phyloP scores from a whole-genome alignment of 2,329 filamentous ascomycete species.

The Fusarium vanettenii region DNA sequence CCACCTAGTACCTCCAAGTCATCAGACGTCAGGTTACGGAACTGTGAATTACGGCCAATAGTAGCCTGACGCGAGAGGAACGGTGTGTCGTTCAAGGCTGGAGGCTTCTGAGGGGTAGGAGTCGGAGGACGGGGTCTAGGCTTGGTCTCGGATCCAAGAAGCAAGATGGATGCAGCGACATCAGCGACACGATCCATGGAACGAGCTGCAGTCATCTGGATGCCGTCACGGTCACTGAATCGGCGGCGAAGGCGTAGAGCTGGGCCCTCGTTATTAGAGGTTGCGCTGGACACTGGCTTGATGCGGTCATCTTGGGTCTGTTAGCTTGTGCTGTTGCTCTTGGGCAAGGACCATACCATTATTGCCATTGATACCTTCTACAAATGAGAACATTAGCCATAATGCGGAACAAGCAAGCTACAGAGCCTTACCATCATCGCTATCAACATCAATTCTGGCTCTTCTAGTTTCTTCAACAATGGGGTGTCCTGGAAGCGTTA shows the following conservation, averaged over 20 bases:
- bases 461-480: neutral
- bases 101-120: neutral
- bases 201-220: neutral
- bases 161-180: neutral
- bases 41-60: slow-evolving; percentile 52
- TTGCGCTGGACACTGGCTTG: neutral
- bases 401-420: neutral
- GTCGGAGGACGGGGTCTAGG: neutral
- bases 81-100: neutral
- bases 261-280: neutral
- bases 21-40: slow-evolving; percentile 53
- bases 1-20: slow-evolving; percentile 59
- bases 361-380: neutral
- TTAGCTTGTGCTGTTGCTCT: rapidly evolving
- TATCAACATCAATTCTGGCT: neutral
- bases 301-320: neutral
- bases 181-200: slow-evolving; percentile 9
- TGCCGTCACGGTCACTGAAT: neutral
- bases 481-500: neutral
- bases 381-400: neutral
- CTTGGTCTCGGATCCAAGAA: slow-evolving; percentile 1
- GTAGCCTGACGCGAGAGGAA: slow-evolving; percentile 12
- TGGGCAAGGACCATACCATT: neutral
- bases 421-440: neutral
- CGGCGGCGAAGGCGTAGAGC: neutral